A percentile compares a stretch with the other conserved stretches of the same genome.
These are phyloP conservation scores for Biancaea sappan DNA, from an alignment of 306 rosid species.

Conservation along the genomic window DNA sequence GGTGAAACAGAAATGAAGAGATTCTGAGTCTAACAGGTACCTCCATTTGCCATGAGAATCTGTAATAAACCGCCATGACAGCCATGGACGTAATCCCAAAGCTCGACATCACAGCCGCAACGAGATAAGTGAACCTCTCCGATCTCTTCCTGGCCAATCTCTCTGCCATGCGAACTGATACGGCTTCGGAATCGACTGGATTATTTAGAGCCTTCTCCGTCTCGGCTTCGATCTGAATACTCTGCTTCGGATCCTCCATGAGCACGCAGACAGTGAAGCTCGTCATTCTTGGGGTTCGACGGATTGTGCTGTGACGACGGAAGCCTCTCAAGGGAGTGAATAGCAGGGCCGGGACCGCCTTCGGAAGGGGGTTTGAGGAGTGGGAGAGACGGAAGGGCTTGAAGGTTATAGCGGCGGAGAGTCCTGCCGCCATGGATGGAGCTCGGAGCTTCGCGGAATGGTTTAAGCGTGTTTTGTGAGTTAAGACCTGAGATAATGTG, in stretches of 20 bases:
- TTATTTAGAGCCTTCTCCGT: slow-evolving; percentile 20
- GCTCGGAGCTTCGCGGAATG: not conserved
- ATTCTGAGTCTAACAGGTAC: slow-evolving; percentile 30
- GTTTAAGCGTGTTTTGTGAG: not conserved
- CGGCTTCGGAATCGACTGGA: slow-evolving; percentile 32
- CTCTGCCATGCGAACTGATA: slow-evolving; percentile 52
- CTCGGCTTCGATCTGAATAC: slow-evolving; percentile 34
- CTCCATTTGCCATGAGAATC: slow-evolving; percentile 99
- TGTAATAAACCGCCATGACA: slow-evolving; percentile 73
- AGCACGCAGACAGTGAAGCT: slow-evolving; percentile 64
- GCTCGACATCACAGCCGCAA: slow-evolving; percentile 90
- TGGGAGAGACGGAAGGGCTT: slow-evolving; percentile 55
- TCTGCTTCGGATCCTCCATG: slow-evolving; percentile 63
- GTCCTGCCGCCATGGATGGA: slow-evolving; percentile 72
- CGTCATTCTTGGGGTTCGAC: slow-evolving; percentile 39
- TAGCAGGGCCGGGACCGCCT: slow-evolving; percentile 40
- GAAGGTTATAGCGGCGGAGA: slow-evolving; percentile 55
- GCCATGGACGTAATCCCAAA: slow-evolving; percentile 91
- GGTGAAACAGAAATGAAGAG: not conserved
- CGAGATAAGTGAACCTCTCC: slow-evolving; percentile 75
- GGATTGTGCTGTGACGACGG: slow-evolving; percentile 28
- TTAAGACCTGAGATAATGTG: not conserved
- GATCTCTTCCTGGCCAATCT: slow-evolving; percentile 69
- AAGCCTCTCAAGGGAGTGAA: slow-evolving; percentile 39
- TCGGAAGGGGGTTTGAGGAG: slow-evolving; percentile 35